Base-by-base conservation (phyloP, 2,329 filamentous ascomycete species). In the Aspergillus caelatus region DNA sequence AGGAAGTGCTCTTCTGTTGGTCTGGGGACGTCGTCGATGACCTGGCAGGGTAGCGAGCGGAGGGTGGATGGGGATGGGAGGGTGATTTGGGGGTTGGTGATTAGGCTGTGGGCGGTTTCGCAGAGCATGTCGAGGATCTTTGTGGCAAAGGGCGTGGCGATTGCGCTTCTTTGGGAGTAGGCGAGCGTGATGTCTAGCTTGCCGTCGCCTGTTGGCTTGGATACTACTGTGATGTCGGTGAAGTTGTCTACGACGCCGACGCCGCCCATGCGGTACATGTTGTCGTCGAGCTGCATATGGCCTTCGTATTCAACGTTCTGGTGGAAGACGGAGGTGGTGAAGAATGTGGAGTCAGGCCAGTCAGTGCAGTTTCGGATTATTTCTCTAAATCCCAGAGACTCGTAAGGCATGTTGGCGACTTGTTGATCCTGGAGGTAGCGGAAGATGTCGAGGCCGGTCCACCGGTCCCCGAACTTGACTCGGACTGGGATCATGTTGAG, bases 401-500 rank as follows among this genome's bases (percentile, higher is more conserved):
- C 86, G 71, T 85, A 83, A 8, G 83, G 80, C 65, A 86, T 83
- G 67, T 82, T 84, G 56, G 83, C 80, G 50, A 87, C 80, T 70
- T 88, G 85, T 72, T 88, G 86, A 62, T 83, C 77, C 74, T 88
- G 85, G 23, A 88, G 80, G 62, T 80, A 75, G 19, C 79, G 77
- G 62, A 88, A 81, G 4, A 88, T 77, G 61, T 88, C 84, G 2
- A 80, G 65, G 0, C 78, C 84, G 3, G 81, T 86, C 83, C 85
- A 86, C 3, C 75, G 71, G 0, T 80, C 69, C 3, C 79, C 77
- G 69, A 91, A 86, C 32, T 77, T 78, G 16, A 91, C 83, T 23
- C 89, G 83, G 41, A 90, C 83, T 0, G 89, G 89, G 1, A 89
- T 82, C 70, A 90, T 88, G 68, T 91, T 88, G 82, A 88, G 88